Conservation (phyloP, 257 asterid species). For the Ajuga chamaepitys region DNA sequence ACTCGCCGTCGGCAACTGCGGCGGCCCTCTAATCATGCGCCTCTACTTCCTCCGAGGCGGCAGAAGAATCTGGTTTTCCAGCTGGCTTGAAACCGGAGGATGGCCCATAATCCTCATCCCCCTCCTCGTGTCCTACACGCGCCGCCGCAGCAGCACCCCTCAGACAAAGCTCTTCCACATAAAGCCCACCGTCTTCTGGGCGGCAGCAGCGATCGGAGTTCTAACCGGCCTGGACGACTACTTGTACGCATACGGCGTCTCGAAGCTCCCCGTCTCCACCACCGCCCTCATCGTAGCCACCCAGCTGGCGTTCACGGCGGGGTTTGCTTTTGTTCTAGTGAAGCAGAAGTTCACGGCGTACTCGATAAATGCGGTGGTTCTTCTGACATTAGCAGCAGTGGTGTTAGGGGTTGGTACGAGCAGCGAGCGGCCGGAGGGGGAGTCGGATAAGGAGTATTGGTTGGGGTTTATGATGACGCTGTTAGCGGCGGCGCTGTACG, state of each 20-base stretch:
- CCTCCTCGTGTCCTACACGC: constrained; percentile 13
- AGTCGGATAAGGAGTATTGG: constrained; percentile 20
- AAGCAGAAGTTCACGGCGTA: constrained; percentile 32
- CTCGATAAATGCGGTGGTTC: constrained; percentile 31
- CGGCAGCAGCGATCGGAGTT: constrained; percentile 19
- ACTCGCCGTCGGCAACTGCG: constrained; percentile 25
- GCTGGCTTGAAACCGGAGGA: constrained; percentile 27
- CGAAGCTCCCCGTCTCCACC: constrained; percentile 36
- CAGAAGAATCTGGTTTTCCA: constrained; percentile 19
- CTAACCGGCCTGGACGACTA: constrained; percentile 29
- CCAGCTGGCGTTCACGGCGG: constrained; percentile 36
- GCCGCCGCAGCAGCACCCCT: constrained; percentile 15
- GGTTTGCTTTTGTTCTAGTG: constrained; percentile 26
- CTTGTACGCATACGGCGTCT: constrained; percentile 29
- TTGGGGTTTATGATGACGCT: constrained; percentile 31
- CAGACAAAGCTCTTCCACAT: background rate
- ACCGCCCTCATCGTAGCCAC: constrained; percentile 27
- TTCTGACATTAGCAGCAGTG: constrained; percentile 32
- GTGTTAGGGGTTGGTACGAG: constrained; percentile 24
- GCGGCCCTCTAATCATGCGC: constrained; percentile 26
- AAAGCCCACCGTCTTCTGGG: constrained; percentile 14
- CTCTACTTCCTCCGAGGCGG: constrained; percentile 37
- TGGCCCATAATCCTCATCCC: constrained; percentile 31
- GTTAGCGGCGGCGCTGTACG: constrained; percentile 36
- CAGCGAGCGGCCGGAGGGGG: constrained; percentile 37